These are phyloP conservation scores for Hippophae tibetana DNA, from an alignment of 306 rosid genomes.

Conservation along the genomic window DNA sequence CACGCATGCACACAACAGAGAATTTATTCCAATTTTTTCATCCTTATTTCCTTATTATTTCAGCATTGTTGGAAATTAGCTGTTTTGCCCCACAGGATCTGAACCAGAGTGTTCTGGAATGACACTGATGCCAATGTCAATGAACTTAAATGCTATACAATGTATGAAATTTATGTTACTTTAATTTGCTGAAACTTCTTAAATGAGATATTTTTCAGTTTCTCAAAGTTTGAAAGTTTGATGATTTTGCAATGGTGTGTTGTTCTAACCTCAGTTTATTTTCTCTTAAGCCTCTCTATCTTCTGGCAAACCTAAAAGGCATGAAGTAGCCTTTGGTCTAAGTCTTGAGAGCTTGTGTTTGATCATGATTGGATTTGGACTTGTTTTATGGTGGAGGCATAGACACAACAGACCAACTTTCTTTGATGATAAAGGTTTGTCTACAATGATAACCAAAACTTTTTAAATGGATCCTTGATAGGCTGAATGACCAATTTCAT, in stretches of 20 bases:
- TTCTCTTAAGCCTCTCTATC: conserved; percentile 41
- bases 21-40: too few relatives aligned
- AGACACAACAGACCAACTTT: conserved; percentile 57
- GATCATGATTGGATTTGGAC: conserved; percentile 62
- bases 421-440: conserved; percentile 81
- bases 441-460: background rate
- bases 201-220: background rate
- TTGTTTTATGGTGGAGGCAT: conserved; percentile 75
- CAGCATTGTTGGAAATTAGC: too few relatives aligned
- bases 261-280: conserved; percentile 30
- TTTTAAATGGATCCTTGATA: background rate
- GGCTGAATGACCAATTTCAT: too few relatives aligned
- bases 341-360: conserved; percentile 83
- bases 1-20: too few relatives aligned
- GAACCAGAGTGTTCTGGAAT: too few relatives aligned
- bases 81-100: too few relatives aligned
- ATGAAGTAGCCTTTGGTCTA: conserved; percentile 71
- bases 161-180: conserved; percentile 22
- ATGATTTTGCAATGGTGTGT: background rate
- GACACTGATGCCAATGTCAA: too few relatives aligned
- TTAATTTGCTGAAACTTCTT: background rate
- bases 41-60: too few relatives aligned
- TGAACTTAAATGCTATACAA: background rate
- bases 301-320: conserved; percentile 46
- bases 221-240: background rate